Base-by-base conservation (phyloP, 2,329 filamentous ascomycete species). In the Chlorencoelia australis region DNA sequence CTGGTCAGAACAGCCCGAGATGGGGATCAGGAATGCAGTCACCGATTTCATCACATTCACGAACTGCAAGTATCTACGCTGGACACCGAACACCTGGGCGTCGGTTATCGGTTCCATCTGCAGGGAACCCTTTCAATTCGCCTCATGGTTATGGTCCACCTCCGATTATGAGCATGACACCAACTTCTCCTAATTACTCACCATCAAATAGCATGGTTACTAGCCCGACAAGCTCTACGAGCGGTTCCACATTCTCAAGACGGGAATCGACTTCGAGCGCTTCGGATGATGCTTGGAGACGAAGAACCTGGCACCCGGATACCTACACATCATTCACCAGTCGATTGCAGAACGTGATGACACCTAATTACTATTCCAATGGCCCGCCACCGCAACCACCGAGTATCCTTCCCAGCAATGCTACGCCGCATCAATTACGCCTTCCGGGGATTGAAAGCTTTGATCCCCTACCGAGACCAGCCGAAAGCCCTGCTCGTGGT, bases 361-460 rank as follows among this genome's bases (percentile, higher is more conserved):
- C 77, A 4, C 76, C 82, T 52, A 75, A 59, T 55, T 75, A 66
- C 45, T 70, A 63, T 60, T 73, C 61, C 55, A 37, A 34, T 11
- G 48, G 46, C 3, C 45, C 45, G n/a, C 44, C 45, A 21, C 49
- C 49, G 27, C 48, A 50, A 35, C 46, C 46, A 16, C 36, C 46
- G 6, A 35, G 19, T 4, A 33, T 48, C 15, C 41, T 54, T 14
- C 49, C 48, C n/a, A 50, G 46, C 30, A 52, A 54, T 39, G 47
- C 57, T 24, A 75, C 61, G 57, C 76, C 79, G 5, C 16, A 27
- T 6, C 31, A 38, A 48, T 61, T 69, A 4, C 66, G 85, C 25
- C 69, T 95, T 10, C 88, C 88, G 1, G 87, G 88, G 10, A 95
- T 95, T 47, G 86, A 94, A 56, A 93, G 85, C 11, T 94, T 95